Evolutionary conservation across 2,329 filamentous ascomycete genomes (phyloP).

Genomic region (Botrytis fabae): DNA sequence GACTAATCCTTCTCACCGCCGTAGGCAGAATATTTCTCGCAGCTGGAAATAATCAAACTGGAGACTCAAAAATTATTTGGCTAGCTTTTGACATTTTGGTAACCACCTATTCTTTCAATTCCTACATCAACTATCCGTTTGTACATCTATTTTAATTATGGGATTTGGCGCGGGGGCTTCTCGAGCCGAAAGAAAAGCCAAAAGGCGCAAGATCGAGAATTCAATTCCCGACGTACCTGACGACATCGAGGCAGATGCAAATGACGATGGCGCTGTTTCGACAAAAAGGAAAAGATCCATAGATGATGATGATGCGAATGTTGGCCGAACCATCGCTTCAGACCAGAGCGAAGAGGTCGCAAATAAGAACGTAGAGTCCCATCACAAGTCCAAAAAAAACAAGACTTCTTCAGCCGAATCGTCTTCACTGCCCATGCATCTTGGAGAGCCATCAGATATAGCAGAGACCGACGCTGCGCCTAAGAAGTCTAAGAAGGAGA

Average conservation of each 20-base stretch:
- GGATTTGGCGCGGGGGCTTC: constrained; percentile 33
- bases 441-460: constrained; percentile 18
- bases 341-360: constrained; percentile 24
- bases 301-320: constrained; percentile 16
- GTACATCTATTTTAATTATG: constrained; percentile 35
- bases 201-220: constrained; percentile 40
- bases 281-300: constrained; percentile 33
- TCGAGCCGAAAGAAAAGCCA: constrained; percentile 41
- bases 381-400: constrained; percentile 14
- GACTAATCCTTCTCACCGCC: not conserved
- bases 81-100: not conserved
- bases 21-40: constrained; percentile 14
- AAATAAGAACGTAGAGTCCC: not conserved
- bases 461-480: constrained; percentile 35
- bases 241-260: constrained; percentile 31
- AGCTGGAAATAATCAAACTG: not conserved
- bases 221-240: constrained; percentile 41
- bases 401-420: not conserved
- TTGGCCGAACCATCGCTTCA: not conserved
- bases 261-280: constrained; percentile 28
- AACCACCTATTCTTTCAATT: not conserved
- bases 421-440: not conserved
- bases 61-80: not conserved
- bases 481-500: constrained; percentile 43
- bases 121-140: not conserved